Base-by-base conservation (phyloP, 352 stramenopile species). In the Aphanomyces cochlioides region DNA sequence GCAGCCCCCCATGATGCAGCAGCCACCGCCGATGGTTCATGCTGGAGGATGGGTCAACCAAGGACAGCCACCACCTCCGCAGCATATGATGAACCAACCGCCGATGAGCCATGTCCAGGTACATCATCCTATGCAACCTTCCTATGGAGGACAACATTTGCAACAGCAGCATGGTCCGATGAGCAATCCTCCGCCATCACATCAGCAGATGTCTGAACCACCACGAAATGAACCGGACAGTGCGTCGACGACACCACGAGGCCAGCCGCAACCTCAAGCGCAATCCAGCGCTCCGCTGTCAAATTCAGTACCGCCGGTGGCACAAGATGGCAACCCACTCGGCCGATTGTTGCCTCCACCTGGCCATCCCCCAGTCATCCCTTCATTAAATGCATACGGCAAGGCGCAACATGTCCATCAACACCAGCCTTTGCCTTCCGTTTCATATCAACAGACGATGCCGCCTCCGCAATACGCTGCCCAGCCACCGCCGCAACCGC, bases 291-390 rank as follows among this genome's bases (percentile, higher is more conserved):
- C 43, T 50, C 43, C 10, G 17, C 43, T 50, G 17, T 50, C 43
- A 3, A 12, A 50, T 28, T 0, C 28, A 28, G 28, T 28, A 2
- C 28, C 28, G 28, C 28, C 2, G 28, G 28, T 28, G 28, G 28
- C 28, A 28, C 28, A 28, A 28, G 28, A 28, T 28, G 28, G 28
- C 28, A 28, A 28, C 28, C 21, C 36, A 5, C 40, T 69, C 3
- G 21, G 37, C 8, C 63, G 63, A 5, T 36, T 69, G 28, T 28
- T 69, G n/a, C 63, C 63, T n/a, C 63, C 63, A 12, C 63, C 63
- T 15, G 7, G 36, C 12, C 59, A 58, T 34, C 50, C 63, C 13
- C 43, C 48, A 21, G 40, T 15, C 41, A 69, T 69, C 19, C 63
- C 63, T 17, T 69, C 63, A 38, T 19, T 69, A 5, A 61, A 47